These are phyloP conservation scores for Apiospora phragmitis DNA, from an alignment of 2,329 filamentous ascomycete species.

Conservation along the genomic window DNA sequence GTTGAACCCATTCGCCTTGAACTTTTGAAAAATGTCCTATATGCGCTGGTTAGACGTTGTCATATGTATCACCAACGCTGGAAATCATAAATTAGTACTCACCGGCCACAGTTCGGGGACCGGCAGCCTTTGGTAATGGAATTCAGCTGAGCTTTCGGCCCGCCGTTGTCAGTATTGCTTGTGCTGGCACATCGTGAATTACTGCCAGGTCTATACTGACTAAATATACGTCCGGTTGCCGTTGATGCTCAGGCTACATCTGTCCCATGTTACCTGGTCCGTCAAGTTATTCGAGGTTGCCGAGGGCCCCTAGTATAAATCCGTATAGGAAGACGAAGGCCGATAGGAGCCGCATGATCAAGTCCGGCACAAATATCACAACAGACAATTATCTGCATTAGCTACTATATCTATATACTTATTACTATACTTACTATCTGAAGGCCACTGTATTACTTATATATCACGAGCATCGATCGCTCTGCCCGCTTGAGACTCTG, in stretches of 20 bases:
- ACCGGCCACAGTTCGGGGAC: conserved; percentile 53
- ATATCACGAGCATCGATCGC: background rate
- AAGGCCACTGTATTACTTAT: background rate
- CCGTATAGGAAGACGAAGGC: background rate
- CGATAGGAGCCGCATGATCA: background rate
- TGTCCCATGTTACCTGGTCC: background rate
- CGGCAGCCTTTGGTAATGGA: conserved; percentile 54
- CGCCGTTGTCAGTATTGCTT: conserved; percentile 18
- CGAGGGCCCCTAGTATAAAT: background rate
- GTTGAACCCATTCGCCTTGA: conserved; percentile 23
- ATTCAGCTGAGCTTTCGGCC: conserved; percentile 42
- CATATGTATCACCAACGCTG: no score
- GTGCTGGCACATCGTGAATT: background rate
- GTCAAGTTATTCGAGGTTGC: background rate
- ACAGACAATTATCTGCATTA: background rate
- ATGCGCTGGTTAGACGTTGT: background rate
- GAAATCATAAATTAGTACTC: conserved; percentile 9
- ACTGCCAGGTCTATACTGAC: background rate
- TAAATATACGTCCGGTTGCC: background rate
- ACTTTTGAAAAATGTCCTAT: conserved; percentile 23
- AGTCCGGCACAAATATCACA: background rate
- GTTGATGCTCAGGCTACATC: background rate
- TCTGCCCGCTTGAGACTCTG: background rate
- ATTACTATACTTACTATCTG: background rate
- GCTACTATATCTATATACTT: background rate